phyloP scores from a whole-genome alignment of 352 stramenopile genomes.

The Globisporangium perplexum region DNA sequence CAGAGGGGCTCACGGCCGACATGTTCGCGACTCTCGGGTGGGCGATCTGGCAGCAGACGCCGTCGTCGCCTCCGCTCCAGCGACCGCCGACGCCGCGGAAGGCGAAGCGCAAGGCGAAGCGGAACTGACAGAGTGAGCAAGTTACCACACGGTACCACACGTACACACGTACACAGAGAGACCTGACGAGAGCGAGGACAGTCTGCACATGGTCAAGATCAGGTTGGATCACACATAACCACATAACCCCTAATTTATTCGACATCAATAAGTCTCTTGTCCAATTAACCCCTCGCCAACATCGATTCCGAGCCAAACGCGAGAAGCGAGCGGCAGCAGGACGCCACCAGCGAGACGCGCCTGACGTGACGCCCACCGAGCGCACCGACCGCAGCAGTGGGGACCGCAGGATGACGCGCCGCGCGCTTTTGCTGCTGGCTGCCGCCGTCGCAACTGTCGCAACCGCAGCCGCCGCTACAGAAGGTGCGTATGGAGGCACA shows the following conservation, averaged over 20 bases:
- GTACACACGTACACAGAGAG: neutral
- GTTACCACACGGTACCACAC: too few relatives aligned
- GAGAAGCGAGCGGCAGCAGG: neutral
- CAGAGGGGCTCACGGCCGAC: conserved; percentile 48
- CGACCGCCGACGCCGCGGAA: conserved; percentile 2
- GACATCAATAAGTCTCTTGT: neutral
- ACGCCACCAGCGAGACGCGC: too few relatives aligned
- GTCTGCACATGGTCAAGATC: too few relatives aligned
- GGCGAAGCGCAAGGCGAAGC: conserved; percentile 1
- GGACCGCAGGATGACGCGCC: neutral
- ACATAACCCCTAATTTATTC: neutral
- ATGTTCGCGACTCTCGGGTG: conserved; percentile 59
- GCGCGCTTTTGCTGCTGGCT: neutral
- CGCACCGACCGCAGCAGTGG: neutral
- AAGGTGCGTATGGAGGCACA: conserved; percentile 3
- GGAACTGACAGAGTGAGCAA: neutral
- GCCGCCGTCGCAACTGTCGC: neutral
- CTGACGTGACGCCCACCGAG: neutral
- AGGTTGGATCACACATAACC: neutral
- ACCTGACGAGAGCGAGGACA: neutral
- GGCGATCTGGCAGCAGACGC: conserved; percentile 29
- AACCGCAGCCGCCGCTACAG: neutral
- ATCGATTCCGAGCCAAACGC: neutral
- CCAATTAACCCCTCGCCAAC: neutral
- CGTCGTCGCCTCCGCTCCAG: neutral